Base-by-base conservation (phyloP, 345 rosid species). In the Linum usitatissimum region DNA sequence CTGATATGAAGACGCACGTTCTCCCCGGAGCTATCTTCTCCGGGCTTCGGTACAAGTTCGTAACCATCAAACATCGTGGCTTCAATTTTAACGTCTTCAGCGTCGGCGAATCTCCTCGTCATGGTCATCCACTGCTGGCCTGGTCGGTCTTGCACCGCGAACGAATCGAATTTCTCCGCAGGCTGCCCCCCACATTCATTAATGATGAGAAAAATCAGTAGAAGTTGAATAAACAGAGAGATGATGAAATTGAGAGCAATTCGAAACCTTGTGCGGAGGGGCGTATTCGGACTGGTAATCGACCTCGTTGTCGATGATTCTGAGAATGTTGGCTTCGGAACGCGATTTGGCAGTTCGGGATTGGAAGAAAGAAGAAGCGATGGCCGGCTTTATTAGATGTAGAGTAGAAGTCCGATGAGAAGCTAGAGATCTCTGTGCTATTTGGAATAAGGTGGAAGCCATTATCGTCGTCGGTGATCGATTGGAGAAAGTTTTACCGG, bases 11-110 rank as follows among this genome's bases (percentile, higher is more conserved):
- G 85, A 21, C 77, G 73, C 36, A 77, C 55, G 60, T 83, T 78
- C 55, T 70, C 74, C 4, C 73, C 84, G 3, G 76, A 62, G 73
- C 76, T 72, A 71, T 81, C 89, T 17, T 80, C 83, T 21, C 81
- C 83, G 0, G 70, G 49, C 36, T 71, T 83, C 3, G 82, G 80
- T 57, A 80, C 79, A 30, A 57, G 30, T 62, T 65, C 69, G n/a
- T 63, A 45, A 72, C 90, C 95, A 36, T 85, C 91, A 76, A 85
- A 82, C 91, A 87, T 45, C 17, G 87, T 79, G 8, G 65, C 86
- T 74, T 89, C 82, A 57, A 86, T 72, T 68, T 86, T 75, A 59
- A 83, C 73, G 18, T 53, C 72, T 45, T 84, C 94, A 1, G 13
- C 54, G 54, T 78, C 77, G 38, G 76, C 79, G 6, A 70, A 80